Percentiles rank a stretch among this genome's conserved stretches.
phyloP scores from a whole-genome alignment of 441 rosid genomes.

The Adansonia madagascariensis region DNA sequence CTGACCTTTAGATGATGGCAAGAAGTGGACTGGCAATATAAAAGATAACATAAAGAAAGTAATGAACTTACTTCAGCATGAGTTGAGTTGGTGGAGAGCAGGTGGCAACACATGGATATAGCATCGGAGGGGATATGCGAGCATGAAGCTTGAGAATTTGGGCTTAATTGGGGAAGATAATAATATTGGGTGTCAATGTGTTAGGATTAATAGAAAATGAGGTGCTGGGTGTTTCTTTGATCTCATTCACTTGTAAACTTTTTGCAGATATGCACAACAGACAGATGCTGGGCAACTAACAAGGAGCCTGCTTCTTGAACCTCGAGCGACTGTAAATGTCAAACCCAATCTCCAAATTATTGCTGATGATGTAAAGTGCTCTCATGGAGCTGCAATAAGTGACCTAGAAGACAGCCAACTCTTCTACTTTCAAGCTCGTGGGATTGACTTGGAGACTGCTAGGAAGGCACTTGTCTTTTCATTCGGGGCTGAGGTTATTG shows the following conservation, averaged over 20 bases:
- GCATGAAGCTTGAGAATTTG: constrained; percentile 7
- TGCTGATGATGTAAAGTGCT: constrained; percentile 87
- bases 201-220: not conserved
- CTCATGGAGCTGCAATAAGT: constrained; percentile 94
- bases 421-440: constrained; percentile 87
- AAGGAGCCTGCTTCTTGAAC: constrained; percentile 78
- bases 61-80: not conserved
- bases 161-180: not conserved
- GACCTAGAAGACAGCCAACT: constrained; percentile 88
- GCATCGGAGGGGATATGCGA: not conserved
- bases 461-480: constrained; percentile 81
- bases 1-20: not conserved
- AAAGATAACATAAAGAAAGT: not conserved
- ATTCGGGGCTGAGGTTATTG: constrained; percentile 79
- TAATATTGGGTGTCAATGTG: not conserved
- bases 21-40: not conserved
- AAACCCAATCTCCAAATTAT: constrained; percentile 88
- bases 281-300: constrained; percentile 87
- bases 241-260: not conserved
- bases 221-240: not conserved
- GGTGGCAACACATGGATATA: not conserved
- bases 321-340: constrained; percentile 80
- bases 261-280: constrained; percentile 78
- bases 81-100: not conserved
- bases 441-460: constrained; percentile 71